phyloP scores from a whole-genome alignment of 1,139 yeast species.

The Blastobotrys arbuscula region DNA sequence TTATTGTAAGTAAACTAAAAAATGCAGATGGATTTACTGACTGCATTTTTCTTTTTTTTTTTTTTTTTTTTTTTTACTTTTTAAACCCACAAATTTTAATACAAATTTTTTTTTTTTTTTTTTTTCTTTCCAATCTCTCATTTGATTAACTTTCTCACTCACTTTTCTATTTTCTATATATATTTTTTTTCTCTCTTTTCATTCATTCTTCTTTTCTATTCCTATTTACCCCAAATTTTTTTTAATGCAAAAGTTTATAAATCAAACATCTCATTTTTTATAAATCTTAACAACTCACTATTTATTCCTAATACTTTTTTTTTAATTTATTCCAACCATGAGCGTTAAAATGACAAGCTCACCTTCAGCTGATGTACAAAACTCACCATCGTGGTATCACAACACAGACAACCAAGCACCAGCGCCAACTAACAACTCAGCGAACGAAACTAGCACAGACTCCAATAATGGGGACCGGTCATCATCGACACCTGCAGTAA shows the following conservation, averaged over 20 bases:
- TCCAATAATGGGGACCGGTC: not conserved
- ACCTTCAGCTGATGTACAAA: conserved; percentile 1
- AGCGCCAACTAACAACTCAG: not conserved
- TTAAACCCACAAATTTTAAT: not conserved
- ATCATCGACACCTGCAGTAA: conserved; percentile 3
- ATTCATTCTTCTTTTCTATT: no score
- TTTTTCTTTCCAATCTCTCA: not conserved
- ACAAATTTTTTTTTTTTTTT: not conserved
- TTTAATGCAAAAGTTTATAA: no score
- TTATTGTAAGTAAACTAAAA: no score
- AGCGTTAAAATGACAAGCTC: conserved; percentile 4
- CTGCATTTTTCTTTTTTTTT: no score
- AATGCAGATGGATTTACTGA: no score
- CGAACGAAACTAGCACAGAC: not conserved
- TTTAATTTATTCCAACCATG: not conserved
- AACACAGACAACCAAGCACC: no score
- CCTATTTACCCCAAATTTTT: no score
- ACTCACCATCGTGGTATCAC: not conserved
- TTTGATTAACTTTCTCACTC: not conserved
- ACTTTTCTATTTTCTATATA: not conserved
- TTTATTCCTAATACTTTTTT: not conserved
- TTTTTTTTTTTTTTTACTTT: not conserved
- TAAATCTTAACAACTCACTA: no score
- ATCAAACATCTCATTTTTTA: no score
- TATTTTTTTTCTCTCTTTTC: no score